Evolutionary conservation across 2,329 filamentous ascomycete species (phyloP).

Genomic region (Penicillium hordei): DNA sequence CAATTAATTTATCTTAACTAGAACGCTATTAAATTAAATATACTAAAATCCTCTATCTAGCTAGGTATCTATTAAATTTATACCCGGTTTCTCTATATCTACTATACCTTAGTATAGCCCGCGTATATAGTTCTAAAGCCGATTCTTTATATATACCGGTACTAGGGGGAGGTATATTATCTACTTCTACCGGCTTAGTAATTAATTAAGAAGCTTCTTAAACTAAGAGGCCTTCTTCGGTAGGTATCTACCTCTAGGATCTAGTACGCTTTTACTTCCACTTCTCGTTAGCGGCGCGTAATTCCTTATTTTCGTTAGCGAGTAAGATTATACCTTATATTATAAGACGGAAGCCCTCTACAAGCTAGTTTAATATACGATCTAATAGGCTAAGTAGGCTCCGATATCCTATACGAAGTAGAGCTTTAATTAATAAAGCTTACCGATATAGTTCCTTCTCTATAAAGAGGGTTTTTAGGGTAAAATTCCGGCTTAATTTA

Average conservation of each 20-base stretch:
- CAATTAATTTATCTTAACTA: no score
- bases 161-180: no score
- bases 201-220: background rate
- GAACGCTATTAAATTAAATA: no score
- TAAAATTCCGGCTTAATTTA: background rate
- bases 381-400: background rate
- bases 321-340: background rate
- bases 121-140: no score
- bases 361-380: background rate
- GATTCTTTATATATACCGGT: no score
- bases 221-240: background rate
- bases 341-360: background rate
- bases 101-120: no score
- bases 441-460: background rate
- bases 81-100: no score
- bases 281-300: background rate
- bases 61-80: no score
- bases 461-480: background rate
- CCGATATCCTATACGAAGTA: background rate
- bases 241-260: background rate
- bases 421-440: background rate
- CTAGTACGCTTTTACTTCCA: background rate
- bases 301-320: background rate
- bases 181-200: no score
- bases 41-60: no score